Conservation (phyloP, 371 early-diverging fungal genomes). For the Nosema granulosis region DNA sequence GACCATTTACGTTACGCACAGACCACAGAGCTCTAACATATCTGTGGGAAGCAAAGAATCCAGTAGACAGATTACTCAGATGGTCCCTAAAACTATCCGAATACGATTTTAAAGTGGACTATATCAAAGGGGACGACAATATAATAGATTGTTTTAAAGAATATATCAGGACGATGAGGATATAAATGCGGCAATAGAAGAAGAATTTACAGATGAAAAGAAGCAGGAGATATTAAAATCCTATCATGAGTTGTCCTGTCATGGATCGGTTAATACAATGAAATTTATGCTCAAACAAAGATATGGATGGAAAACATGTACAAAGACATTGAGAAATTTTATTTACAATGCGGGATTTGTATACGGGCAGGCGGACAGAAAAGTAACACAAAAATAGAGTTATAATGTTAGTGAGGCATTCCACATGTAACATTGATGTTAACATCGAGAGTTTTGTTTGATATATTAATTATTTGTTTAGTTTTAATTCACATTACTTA, state of each 20-base stretch:
- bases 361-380: background rate
- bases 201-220: background rate
- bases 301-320: slow-evolving; percentile 27
- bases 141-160: slow-evolving; percentile 8
- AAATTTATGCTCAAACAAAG: slow-evolving; percentile 29
- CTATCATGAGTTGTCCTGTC: background rate
- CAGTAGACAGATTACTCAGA: background rate
- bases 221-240: background rate
- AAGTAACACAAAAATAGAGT: background rate
- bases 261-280: slow-evolving; percentile 23
- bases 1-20: background rate
- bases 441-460: no score
- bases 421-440: no score
- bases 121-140: slow-evolving; percentile 34
- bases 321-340: slow-evolving; percentile 24
- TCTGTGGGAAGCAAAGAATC: background rate
- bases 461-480: no score
- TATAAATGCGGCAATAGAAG: background rate
- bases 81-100: slow-evolving; percentile 7
- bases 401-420: no score
- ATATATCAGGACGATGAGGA: background rate
- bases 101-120: slow-evolving; percentile 4
- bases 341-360: slow-evolving; percentile 5
- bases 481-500: no score
- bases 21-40: slow-evolving; percentile 7